Base-by-base conservation (phyloP, 2,329 filamentous ascomycete species). In the Scytalidium sp. region DNA sequence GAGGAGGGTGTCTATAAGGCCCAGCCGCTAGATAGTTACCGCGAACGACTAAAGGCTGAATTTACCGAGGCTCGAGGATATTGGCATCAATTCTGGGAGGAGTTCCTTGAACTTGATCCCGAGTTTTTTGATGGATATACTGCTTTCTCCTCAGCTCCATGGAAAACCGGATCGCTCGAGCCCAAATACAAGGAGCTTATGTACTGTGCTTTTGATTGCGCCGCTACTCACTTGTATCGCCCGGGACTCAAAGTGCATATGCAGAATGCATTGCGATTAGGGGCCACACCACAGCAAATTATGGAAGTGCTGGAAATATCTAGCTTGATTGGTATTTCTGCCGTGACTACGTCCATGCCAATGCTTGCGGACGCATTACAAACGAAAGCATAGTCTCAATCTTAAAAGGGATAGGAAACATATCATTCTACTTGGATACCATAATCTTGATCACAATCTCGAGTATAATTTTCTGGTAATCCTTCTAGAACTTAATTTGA, bases 71-170 rank as follows among this genome's bases (percentile, higher is more conserved):
- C 74, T 52, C 60, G 74, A 22, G 73, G 74, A 0, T 76, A 74
- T 54, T 76, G 73, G 73, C 70, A 72, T 50, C 58, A 52, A 0
- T 70, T 73, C 51, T 75, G 71, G 71, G 70, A 74, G 19, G 68
- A 71, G 19, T 71, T 75, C 39, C 47, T 75, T 21, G 56, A 66
- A 23, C 60, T 75, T 8, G 69, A 72, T 48, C 72, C 72, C 0
- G 70, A 75, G 32, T 76, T 76, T 57, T 76, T 77, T 58, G 70
- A 65, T 41, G 72, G 69, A 1, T 77, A 76, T 56, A 57, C 71
- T 19, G 70, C 75, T 29, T 75, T 75, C 53, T 72, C 70, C 9
- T 65, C 64, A 19, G 63, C 75, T 36, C 72, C 74, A 5, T 74
- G 70, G 66, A 36, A 36, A 36, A 15, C 32, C 5, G 32, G 32